Evolutionary conservation across 768 basidiomycete species (phyloP).

Genomic region (Trametes maxima): DNA sequence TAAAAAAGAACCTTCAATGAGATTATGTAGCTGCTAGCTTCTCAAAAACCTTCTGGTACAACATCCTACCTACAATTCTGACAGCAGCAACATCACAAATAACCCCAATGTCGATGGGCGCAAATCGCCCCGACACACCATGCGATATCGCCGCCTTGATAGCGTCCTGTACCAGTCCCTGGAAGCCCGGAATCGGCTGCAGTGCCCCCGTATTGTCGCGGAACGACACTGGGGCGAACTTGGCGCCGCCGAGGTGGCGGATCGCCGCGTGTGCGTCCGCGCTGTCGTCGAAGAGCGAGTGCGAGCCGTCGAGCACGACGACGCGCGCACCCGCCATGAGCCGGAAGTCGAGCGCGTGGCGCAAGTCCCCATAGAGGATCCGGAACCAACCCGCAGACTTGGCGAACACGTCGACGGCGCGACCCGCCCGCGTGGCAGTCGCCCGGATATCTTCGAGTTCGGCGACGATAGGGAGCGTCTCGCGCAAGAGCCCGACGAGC

Average conservation of each 20-base stretch:
- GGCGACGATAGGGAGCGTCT: conserved; percentile 76
- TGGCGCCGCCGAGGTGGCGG: background rate
- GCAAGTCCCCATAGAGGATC: conserved; percentile 66
- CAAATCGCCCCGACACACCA: conserved; percentile 45
- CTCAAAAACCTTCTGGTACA: conserved; percentile 49
- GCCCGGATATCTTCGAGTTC: conserved; percentile 62
- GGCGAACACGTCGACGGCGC: conserved; percentile 63
- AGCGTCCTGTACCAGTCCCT: conserved; percentile 49
- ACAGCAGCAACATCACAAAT: conserved; percentile 57
- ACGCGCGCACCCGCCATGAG: conserved; percentile 68
- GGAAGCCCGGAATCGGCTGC: conserved; percentile 63
- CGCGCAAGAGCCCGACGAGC: conserved; percentile 68
- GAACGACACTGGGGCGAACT: background rate
- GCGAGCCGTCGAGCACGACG: conserved; percentile 73
- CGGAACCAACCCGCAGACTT: conserved; percentile 86
- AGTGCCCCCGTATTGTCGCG: conserved; percentile 32
- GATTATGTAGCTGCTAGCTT: conserved; percentile 4
- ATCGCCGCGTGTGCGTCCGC: background rate
- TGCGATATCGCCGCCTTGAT: conserved; percentile 45
- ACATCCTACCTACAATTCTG: conserved; percentile 46
- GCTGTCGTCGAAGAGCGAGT: conserved; percentile 49
- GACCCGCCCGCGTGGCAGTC: conserved; percentile 32
- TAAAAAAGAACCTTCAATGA: no score
- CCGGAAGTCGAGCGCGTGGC: conserved; percentile 81
- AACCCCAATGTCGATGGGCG: conserved; percentile 61